phyloP scores from a whole-genome alignment of 1,139 yeast genomes.

The Casaregolazyma lundiana region DNA sequence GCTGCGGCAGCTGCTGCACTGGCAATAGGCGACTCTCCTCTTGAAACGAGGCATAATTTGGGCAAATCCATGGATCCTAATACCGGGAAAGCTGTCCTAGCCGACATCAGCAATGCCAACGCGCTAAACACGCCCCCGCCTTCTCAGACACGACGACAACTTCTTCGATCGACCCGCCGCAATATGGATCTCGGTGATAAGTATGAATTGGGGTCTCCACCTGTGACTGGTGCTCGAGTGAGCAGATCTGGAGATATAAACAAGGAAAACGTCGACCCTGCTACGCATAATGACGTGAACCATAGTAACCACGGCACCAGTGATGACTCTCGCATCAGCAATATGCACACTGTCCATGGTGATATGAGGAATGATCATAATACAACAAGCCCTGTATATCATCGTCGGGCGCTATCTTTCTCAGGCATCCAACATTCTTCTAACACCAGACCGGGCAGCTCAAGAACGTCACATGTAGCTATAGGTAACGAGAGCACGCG shows the following conservation, averaged over 20 bases:
- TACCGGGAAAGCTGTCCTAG: neutral
- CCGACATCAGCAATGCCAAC: slow-evolving; percentile 11
- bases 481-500: slow-evolving; percentile 20
- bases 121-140: slow-evolving; percentile 20
- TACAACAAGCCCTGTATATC: neutral
- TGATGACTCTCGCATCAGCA: neutral
- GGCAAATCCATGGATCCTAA: slow-evolving; percentile 2
- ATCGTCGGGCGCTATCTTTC: neutral
- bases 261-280: slow-evolving; percentile 9
- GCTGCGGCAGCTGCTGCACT: slow-evolving; percentile 10
- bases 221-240: slow-evolving; percentile 16
- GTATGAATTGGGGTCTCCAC: slow-evolving; percentile 21
- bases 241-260: slow-evolving; percentile 17
- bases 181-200: slow-evolving; percentile 8
- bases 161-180: neutral
- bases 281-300: neutral
- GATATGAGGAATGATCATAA: too few species aligned
- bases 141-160: slow-evolving; percentile 13
- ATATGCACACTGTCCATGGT: too few species aligned
- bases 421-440: slow-evolving; percentile 15
- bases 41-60: slow-evolving; percentile 3
- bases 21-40: slow-evolving; percentile 8
- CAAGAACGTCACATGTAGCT: neutral
- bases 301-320: neutral
- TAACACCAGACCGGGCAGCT: slow-evolving; percentile 18